Percentiles rank a stretch among this genome's conserved stretches.
These are phyloP conservation scores for Talaromyces funiculosus DNA, from an alignment of 2,329 filamentous ascomycete species.

Conservation along the genomic window DNA sequence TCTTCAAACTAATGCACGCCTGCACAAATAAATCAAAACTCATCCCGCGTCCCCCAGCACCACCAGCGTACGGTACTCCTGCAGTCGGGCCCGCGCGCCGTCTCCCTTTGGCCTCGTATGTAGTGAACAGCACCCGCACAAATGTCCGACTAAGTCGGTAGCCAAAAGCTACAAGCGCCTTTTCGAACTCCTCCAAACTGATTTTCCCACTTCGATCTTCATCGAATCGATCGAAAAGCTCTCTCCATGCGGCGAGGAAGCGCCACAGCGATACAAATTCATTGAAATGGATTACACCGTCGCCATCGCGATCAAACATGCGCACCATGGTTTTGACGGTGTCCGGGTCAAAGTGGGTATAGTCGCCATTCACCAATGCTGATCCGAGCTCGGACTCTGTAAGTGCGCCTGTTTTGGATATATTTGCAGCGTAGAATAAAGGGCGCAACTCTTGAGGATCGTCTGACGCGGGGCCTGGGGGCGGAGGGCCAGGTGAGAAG, in stretches of 20 bases:
- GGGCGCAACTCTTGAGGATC: constrained; percentile 63
- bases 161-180: constrained; percentile 86
- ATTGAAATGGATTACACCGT: constrained; percentile 83
- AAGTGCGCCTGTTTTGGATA: constrained; percentile 67
- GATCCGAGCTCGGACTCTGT: constrained; percentile 81
- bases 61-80: constrained; percentile 17
- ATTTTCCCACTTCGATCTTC: constrained; percentile 82
- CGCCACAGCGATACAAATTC: constrained; percentile 97
- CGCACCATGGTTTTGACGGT: constrained; percentile 99
- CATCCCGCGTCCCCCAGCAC: constrained; percentile 52
- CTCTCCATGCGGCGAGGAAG: constrained; percentile 89
- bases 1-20: constrained; percentile 90
- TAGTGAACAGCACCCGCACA: constrained; percentile 75
- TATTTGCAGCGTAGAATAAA: constrained; percentile 87
- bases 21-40: constrained; percentile 97
- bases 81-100: constrained; percentile 29
- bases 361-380: constrained; percentile 94
- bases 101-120: constrained; percentile 64
- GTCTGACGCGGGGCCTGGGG: constrained; percentile 45
- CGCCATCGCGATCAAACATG: constrained; percentile 95
- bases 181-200: constrained; percentile 76
- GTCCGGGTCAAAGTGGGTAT: constrained; percentile 84
- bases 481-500: constrained; percentile 58
- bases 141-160: constrained; percentile 84
- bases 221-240: constrained; percentile 93